Evolutionary conservation across 371 early-diverging fungal species (phyloP).

Genomic region (Circinella minor): DNA sequence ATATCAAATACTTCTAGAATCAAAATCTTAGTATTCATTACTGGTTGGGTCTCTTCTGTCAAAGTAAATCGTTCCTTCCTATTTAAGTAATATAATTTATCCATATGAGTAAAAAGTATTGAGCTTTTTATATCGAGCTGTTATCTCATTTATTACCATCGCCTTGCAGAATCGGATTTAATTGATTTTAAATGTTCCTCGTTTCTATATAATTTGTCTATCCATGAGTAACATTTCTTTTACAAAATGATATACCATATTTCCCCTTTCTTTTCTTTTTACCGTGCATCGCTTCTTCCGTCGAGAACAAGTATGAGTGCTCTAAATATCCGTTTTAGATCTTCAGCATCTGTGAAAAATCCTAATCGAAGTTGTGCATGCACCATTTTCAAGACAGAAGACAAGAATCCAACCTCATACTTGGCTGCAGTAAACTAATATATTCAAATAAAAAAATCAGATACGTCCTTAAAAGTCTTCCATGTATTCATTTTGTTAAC

Average conservation of each 20-base stretch:
- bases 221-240: not conserved
- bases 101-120: too few relatives aligned
- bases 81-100: not conserved
- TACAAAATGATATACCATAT: not conserved
- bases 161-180: slow-evolving; percentile 12
- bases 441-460: not conserved
- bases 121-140: not conserved
- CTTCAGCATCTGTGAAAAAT: slow-evolving; percentile 31
- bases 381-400: slow-evolving; percentile 37
- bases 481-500: too few relatives aligned
- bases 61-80: slow-evolving; percentile 41
- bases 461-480: not conserved
- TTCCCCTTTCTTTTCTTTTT: not conserved
- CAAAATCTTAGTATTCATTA: slow-evolving; percentile 56
- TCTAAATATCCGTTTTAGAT: slow-evolving; percentile 38
- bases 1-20: slow-evolving; percentile 52
- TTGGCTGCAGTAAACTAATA: slow-evolving; percentile 27
- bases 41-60: slow-evolving; percentile 43
- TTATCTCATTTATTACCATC: slow-evolving; percentile 22
- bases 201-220: slow-evolving; percentile 19
- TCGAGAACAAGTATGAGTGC: slow-evolving; percentile 51
- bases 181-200: slow-evolving; percentile 34
- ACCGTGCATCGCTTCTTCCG: slow-evolving; percentile 47
- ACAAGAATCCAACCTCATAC: slow-evolving; percentile 37
- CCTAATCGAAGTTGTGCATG: slow-evolving; percentile 43